Evolutionary conservation across 1,139 yeast genomes (phyloP), one percentile per base, ranked within the genome.

Genomic region (Geotrichum fermentans): DNA sequence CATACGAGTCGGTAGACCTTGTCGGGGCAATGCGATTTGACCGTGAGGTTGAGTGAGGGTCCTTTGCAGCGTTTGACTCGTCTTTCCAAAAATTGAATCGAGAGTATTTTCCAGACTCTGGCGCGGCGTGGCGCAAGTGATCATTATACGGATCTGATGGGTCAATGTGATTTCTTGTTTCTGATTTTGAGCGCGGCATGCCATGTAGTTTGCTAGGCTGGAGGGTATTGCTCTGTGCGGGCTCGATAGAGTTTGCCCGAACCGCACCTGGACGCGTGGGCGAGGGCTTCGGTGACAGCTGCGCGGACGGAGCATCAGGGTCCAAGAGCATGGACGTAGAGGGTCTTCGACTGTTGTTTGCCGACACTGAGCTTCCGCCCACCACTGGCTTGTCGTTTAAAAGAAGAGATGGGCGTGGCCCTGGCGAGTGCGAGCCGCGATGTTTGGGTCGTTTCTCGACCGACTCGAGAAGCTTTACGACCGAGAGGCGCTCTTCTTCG

Each of bases 401-500:
- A 13, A 51, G 45, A 6, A 46, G 29, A 42, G 43, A 57, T 17
- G 42, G 30, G 11, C 40, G 29, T n/a, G 48, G 42, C n/a, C 32
- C 42, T 24, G 53, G 42, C 20, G 45, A 45, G 17, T 24, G 47
- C n/a, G 43, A 45, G 20, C 49, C 39, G 14, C 34, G 21, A 7
- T 43, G 29, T 16, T 42, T 41, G 43, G 30, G 16, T 37, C 52
- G 28, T 16, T 39, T 45, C 17, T 44, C 34, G 10, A 45, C 45
- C 3, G 50, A 42, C 28, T 67, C 71, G 43, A 72, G 59, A 21
- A 67, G 61, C 50, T 66, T 66, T 17, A 72, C 60, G 47, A 73
- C 69, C 40, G 67, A 65, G 24, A 62, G 60, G 40, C 74, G 65
- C 54, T 74, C 77, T 47, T 73, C 76, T 50, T 73, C 76, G 29